Base-by-base conservation (phyloP, 78 protist species). In the Pelomyxa schiedti region DNA sequence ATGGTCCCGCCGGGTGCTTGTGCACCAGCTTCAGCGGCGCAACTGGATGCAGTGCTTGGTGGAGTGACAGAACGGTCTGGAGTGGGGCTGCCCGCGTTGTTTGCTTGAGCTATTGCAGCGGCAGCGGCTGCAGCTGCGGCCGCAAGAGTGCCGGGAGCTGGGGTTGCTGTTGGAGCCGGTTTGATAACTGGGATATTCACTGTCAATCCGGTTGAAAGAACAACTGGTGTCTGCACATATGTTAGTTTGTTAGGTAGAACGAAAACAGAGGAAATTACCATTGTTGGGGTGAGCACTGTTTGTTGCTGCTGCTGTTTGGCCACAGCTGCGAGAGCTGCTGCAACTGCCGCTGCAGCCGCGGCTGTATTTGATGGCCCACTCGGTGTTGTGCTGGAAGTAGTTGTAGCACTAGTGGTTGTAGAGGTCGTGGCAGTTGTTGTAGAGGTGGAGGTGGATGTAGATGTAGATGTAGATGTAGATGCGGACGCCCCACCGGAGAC, bases 381-480 rank as follows among this genome's bases (percentile, higher is more conserved):
- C 69, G 9, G 69, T 66, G 30, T 22, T n/a, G 9, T 66, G 47
- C 8, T 16, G 69, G 6, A 66, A 7, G 9, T 9, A 30, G 9
- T 7, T 9, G 9, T 35, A 6, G 69, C 38, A 8, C 8, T 8
- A n/a, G 38, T 66, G 2, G 76, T 74, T 9, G 24, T 53, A 8
- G 35, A 79, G 63, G 1, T n/a, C 29, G 40, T n/a, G 72, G 29
- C 92, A 72, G 16, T 80, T 81, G n/a, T 65, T 24, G 69, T 81
- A 79, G 0, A 88, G 88, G 65, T 65, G 83, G 69, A 83, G 89
- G 74, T 88, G 82, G 75, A 88, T 78, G 66, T 88, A 88, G 73
- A 88, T 22, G 85, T 88, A 88, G 39, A 47, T 47, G 63, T 16
- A 16, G 22, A 47, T 24, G 63, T 24, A 22, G 63, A 24, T 47